Conservation (phyloP, 1,284 basidiomycete genomes). For the Melampsora larici-populina region DNA sequence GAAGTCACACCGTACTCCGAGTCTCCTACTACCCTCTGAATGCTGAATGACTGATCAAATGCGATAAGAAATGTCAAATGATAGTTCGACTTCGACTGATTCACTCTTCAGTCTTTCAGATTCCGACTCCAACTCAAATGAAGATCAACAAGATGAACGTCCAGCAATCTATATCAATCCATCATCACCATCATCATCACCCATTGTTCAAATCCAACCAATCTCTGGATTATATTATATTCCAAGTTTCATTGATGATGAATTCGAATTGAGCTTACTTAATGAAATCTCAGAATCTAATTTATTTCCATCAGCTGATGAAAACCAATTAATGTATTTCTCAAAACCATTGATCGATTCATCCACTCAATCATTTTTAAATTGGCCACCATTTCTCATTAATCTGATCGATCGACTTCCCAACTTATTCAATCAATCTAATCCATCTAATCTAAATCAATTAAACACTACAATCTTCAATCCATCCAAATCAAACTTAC, state of each 20-base stretch:
- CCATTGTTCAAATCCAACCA: constrained; percentile 3
- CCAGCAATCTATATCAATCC: constrained; percentile 11
- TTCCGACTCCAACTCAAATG: no score
- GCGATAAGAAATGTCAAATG: no score
- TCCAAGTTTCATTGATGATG: constrained; percentile 28
- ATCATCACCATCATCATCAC: background rate
- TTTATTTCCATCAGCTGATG: constrained; percentile 45
- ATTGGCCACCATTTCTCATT: constrained; percentile 59
- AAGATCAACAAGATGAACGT: background rate
- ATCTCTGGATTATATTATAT: constrained; percentile 32
- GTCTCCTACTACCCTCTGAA: no score
- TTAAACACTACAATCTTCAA: constrained; percentile 61
- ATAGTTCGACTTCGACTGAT: no score
- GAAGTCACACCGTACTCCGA: no score
- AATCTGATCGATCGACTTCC: constrained; percentile 61
- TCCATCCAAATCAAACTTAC: constrained; percentile 54
- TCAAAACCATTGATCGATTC: constrained; percentile 47
- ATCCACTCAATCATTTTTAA: constrained; percentile 50
- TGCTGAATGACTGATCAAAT: no score
- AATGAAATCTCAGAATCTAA: constrained; percentile 11
- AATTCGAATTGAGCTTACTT: constrained; percentile 1
- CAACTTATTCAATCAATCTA: constrained; percentile 57
- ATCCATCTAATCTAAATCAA: constrained; percentile 53
- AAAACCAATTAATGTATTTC: constrained; percentile 77
- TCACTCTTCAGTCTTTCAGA: no score